Evolutionary conservation across 2,329 filamentous ascomycete species (phyloP).

Genomic region (Meredithiella fracta): DNA sequence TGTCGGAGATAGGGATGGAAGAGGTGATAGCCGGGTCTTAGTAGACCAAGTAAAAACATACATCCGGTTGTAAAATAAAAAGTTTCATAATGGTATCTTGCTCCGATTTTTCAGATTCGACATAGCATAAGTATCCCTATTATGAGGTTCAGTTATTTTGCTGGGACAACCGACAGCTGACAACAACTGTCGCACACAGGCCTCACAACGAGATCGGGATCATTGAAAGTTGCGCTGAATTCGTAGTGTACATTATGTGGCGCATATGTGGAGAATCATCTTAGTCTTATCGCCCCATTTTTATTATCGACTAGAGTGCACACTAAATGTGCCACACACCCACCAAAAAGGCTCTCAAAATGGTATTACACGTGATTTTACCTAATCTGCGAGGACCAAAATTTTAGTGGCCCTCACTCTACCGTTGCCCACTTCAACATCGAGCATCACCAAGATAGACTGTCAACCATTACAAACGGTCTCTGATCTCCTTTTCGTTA

Average conservation of each 20-base stretch:
- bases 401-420: constrained; percentile 17
- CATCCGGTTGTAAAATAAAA: too few relatives aligned
- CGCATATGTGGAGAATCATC: background rate
- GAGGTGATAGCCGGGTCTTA: too few relatives aligned
- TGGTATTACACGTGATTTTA: constrained; percentile 12
- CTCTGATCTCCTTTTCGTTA: constrained; percentile 23
- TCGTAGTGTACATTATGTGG: constrained; percentile 3
- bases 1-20: background rate
- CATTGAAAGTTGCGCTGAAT: too few relatives aligned
- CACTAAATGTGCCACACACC: constrained; percentile 10
- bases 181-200: too few relatives aligned
- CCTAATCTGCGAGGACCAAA: constrained; percentile 15
- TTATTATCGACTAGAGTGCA: constrained; percentile 1
- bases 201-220: too few relatives aligned
- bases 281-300: background rate
- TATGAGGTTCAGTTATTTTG: too few relatives aligned
- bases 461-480: constrained; percentile 20
- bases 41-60: too few relatives aligned
- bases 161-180: too few relatives aligned
- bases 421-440: constrained; percentile 15
- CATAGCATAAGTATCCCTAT: too few relatives aligned
- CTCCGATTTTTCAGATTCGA: too few relatives aligned
- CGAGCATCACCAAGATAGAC: constrained; percentile 15
- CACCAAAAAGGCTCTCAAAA: constrained; percentile 13
- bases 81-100: too few relatives aligned